Evolutionary conservation across 179 eudicot genomes (phyloP).

Genomic region (Silene noctiflora): DNA sequence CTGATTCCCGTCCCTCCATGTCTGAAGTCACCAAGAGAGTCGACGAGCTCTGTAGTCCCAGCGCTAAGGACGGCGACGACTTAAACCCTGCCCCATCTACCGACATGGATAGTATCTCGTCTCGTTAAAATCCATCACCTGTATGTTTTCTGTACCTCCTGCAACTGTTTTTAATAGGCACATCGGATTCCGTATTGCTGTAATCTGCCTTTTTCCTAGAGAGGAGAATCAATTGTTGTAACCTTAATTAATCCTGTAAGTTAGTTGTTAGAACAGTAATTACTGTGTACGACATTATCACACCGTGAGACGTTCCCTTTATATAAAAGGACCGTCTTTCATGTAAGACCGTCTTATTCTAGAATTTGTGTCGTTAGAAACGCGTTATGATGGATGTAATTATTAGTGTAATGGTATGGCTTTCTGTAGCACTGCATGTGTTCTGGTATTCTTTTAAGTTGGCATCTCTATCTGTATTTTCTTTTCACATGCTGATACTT

Average conservation of each 20-base stretch:
- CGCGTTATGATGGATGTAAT: neutral
- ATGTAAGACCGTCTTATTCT: too few relatives aligned
- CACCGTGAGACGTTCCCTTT: too few relatives aligned
- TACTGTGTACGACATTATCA: too few relatives aligned
- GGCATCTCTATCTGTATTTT: neutral
- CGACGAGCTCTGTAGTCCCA: conserved; percentile 24
- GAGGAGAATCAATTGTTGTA: neutral
- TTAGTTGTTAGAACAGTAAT: conserved; percentile 1
- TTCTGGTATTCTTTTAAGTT: neutral
- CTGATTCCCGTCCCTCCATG: conserved; percentile 44
- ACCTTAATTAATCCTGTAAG: conserved; percentile 1
- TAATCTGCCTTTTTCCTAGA: neutral
- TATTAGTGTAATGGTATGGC: neutral
- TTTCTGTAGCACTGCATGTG: neutral
- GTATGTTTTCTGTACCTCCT: neutral
- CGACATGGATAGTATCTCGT: conserved; percentile 26
- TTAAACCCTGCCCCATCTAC: neutral
- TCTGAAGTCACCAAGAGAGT: conserved; percentile 24
- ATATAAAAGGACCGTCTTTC: too few relatives aligned
- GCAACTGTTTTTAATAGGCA: too few relatives aligned
- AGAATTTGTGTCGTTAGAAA: neutral
- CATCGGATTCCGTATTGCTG: neutral
- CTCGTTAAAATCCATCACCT: conserved; percentile 8
- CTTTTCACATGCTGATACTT: neutral
- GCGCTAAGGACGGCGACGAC: conserved; percentile 6